phyloP scores from a whole-genome alignment of 2,329 filamentous ascomycete species.

The Lojkania enalia region DNA sequence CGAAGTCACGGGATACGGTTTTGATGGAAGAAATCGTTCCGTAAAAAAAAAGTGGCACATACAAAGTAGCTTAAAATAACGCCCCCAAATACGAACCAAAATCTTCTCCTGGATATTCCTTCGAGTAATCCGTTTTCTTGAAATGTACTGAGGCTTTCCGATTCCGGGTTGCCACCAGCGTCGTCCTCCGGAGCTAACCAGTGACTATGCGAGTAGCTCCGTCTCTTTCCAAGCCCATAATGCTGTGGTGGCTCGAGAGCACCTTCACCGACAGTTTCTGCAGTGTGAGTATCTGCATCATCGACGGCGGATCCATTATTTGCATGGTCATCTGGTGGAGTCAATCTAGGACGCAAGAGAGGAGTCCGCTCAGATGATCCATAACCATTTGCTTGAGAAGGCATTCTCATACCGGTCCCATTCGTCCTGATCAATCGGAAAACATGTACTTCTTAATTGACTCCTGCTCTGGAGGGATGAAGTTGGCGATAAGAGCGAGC shows the following conservation, averaged over 20 bases:
- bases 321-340: slow-evolving; percentile 11
- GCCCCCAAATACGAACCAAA: slow-evolving; percentile 44
- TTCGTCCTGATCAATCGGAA: too few species aligned
- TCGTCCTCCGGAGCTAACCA: slow-evolving; percentile 29
- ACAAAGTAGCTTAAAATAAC: slow-evolving; percentile 45
- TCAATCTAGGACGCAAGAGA: slow-evolving; percentile 27
- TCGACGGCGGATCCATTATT: slow-evolving; percentile 23
- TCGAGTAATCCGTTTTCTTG: slow-evolving; percentile 38
- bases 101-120: slow-evolving; percentile 37
- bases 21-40: neutral
- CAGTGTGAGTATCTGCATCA: slow-evolving; percentile 23
- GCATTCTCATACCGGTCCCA: slow-evolving; percentile 16
- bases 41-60: slow-evolving; percentile 13
- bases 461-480: too few species aligned
- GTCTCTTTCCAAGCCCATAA: slow-evolving; percentile 26
- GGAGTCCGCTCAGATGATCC: slow-evolving; percentile 37
- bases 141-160: slow-evolving; percentile 28
- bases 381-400: slow-evolving; percentile 10
- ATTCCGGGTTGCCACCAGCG: slow-evolving; percentile 17
- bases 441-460: too few species aligned
- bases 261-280: slow-evolving; percentile 28
- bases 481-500: too few species aligned
- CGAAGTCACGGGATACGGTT: neutral
- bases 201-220: slow-evolving; percentile 29
- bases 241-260: slow-evolving; percentile 27